phyloP scores from a whole-genome alignment of 352 stramenopile species.

The Phytophthora pseudosyringae region DNA sequence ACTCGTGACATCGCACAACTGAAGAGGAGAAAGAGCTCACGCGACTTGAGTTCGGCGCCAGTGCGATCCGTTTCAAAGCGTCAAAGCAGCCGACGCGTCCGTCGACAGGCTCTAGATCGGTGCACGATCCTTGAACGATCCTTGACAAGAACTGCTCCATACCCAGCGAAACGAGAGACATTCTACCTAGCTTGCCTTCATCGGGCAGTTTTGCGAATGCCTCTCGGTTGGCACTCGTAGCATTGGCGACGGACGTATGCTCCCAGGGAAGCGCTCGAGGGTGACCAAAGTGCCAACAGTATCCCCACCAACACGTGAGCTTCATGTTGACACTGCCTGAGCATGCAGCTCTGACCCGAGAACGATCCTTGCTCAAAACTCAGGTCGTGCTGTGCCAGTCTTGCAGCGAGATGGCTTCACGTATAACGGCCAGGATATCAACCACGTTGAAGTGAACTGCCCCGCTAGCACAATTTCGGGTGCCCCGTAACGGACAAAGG shows the following conservation, averaged over 20 bases:
- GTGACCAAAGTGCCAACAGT: no score
- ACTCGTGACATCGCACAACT: no score
- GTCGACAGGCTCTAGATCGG: slow-evolving; percentile 13
- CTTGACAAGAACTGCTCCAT: background rate
- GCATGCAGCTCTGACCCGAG: no score
- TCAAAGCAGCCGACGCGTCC: background rate
- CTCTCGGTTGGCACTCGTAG: background rate
- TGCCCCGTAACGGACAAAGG: background rate
- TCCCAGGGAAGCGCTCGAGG: no score
- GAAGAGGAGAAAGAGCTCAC: no score
- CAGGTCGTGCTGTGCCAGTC: background rate
- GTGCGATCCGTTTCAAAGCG: slow-evolving; percentile 1
- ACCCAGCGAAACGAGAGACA: background rate
- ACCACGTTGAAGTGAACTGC: slow-evolving; percentile 1
- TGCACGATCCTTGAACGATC: slow-evolving; percentile 10
- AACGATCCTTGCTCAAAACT: background rate
- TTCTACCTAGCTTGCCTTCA: background rate
- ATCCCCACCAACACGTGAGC: no score
- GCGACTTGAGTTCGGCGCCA: slow-evolving; percentile 1
- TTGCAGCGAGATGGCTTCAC: slow-evolving; percentile 9
- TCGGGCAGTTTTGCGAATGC: background rate
- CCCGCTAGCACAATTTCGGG: background rate
- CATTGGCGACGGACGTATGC: no score
- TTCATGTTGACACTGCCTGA: no score
- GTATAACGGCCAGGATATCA: background rate